Conservation (phyloP, 768 basidiomycete genomes). For the Suillus brevipes region DNA sequence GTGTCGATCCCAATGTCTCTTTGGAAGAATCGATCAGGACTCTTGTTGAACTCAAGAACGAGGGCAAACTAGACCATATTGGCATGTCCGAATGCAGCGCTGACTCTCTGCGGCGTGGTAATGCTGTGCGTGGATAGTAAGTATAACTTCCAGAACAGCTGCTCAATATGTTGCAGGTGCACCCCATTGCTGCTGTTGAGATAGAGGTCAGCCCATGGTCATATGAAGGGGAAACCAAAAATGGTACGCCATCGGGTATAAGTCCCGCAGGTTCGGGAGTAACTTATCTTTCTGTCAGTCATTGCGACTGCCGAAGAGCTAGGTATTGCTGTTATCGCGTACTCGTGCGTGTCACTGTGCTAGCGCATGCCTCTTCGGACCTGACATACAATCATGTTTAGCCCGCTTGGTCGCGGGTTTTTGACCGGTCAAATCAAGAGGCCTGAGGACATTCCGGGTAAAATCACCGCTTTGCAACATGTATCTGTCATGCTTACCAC, state of each 20-base stretch:
- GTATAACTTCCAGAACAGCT: not conserved
- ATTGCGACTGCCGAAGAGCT: conserved; percentile 55
- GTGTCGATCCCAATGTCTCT: conserved; percentile 42
- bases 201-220: conserved; percentile 68
- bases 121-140: conserved; percentile 24
- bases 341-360: conserved; percentile 42
- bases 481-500: not conserved
- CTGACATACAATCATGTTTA: conserved; percentile 23
- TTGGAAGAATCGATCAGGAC: conserved; percentile 47
- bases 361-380: not conserved
- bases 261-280: not conserved
- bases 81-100: conserved; percentile 57
- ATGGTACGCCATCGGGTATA: conserved; percentile 26
- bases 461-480: not conserved
- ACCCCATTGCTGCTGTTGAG: conserved; percentile 59
- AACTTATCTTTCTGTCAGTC: conserved; percentile 31
- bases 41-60: conserved; percentile 41
- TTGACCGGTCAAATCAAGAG: conserved; percentile 51
- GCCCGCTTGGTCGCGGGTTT: conserved; percentile 55
- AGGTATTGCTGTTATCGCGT: conserved; percentile 59
- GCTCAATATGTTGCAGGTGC: conserved; percentile 35
- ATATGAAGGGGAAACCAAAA: conserved; percentile 52
- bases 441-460: conserved; percentile 35
- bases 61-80: conserved; percentile 48
- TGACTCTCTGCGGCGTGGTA: conserved; percentile 44